Conservation (phyloP, 148 eudicot species). For the Suaeda aralocaspica region DNA sequence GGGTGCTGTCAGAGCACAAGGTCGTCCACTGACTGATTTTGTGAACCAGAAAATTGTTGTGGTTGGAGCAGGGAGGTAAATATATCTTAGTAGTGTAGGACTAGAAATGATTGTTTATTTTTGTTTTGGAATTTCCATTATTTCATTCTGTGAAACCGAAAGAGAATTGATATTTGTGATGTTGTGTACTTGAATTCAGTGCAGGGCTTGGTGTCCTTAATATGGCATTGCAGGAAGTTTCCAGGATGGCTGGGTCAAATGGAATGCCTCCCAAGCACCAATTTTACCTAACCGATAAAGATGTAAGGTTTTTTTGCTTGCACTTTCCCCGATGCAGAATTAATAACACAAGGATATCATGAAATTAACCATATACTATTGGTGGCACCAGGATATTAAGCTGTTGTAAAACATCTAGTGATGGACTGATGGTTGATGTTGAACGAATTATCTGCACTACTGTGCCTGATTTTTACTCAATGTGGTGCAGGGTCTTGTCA, state of each 20-base stretch:
- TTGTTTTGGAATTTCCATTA: neutral
- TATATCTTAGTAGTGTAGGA: neutral
- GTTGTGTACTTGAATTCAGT: constrained; percentile 43
- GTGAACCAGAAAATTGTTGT: constrained; percentile 89
- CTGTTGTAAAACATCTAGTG: neutral
- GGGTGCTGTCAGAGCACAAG: constrained; percentile 96
- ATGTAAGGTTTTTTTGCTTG: constrained; percentile 40
- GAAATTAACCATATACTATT: neutral
- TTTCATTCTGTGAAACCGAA: constrained; percentile 2
- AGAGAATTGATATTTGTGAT: constrained; percentile 16
- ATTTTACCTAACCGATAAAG: constrained; percentile 87
- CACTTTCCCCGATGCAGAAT: constrained; percentile 8
- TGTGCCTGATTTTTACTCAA: constrained; percentile 5
- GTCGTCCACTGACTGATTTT: constrained; percentile 80
- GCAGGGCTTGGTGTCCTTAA: constrained; percentile 99
- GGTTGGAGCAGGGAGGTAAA: constrained; percentile 97
- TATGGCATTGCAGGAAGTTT: constrained; percentile 82
- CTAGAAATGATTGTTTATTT: neutral
- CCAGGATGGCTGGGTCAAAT: constrained; percentile 63
- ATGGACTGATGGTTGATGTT: neutral
- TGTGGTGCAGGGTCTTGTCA: constrained; percentile 75
- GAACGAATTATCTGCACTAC: neutral
- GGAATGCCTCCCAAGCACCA: constrained; percentile 59
- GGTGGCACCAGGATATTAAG: neutral
- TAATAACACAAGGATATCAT: neutral